phyloP scores from a whole-genome alignment of 768 basidiomycete species.

The Lactarius akahatsu region DNA sequence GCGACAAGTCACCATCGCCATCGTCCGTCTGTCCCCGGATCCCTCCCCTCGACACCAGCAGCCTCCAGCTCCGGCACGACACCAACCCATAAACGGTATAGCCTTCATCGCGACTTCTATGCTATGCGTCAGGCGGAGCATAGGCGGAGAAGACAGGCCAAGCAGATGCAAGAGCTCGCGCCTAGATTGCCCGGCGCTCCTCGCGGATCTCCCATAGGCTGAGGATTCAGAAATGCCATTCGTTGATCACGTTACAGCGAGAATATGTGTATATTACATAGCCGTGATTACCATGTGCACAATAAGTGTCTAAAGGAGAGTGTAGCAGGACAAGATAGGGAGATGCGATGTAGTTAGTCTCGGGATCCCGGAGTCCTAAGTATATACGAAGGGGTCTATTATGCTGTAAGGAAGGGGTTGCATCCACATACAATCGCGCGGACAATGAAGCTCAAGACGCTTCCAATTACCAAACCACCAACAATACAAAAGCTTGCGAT shows the following conservation, averaged over 20 bases:
- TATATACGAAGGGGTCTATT: not conserved
- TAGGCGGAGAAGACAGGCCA: conserved; percentile 61
- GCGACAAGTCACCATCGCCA: conserved; percentile 34
- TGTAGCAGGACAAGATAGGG: not conserved
- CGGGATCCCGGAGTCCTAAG: not conserved
- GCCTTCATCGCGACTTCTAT: conserved; percentile 82
- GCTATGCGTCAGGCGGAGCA: conserved; percentile 77
- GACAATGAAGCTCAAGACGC: conserved; percentile 79
- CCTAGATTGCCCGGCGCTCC: conserved; percentile 64
- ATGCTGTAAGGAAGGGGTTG: conserved; percentile 58
- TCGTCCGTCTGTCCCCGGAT: conserved; percentile 38
- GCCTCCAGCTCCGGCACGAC: conserved; percentile 25
- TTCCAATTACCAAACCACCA: conserved; percentile 72
- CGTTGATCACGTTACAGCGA: not conserved
- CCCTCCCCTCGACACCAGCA: conserved; percentile 30
- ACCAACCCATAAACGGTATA: conserved; percentile 68
- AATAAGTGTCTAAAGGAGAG: not conserved
- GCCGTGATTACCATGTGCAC: not conserved
- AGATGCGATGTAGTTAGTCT: not conserved
- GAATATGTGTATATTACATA: not conserved
- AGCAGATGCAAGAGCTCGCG: conserved; percentile 67
- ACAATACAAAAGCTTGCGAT: conserved; percentile 77
- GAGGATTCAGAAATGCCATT: not conserved
- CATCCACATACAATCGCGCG: conserved; percentile 65
- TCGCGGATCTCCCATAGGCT: conserved; percentile 9